Conservation (phyloP, 2,329 filamentous ascomycete genomes). For the Huntiella bhutanensis region DNA sequence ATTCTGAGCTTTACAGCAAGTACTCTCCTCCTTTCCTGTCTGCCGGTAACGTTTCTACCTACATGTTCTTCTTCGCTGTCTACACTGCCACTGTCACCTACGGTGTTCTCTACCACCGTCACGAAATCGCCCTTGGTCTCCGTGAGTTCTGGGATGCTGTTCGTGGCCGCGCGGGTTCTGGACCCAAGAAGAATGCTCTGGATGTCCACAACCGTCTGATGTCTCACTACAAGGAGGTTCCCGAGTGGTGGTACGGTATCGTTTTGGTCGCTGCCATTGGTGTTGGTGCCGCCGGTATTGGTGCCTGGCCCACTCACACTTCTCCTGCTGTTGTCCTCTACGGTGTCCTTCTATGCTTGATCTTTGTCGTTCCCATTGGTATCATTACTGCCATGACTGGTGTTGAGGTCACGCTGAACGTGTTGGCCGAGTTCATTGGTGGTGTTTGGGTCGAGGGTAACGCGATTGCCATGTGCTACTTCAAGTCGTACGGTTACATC, state of each 20-base stretch:
- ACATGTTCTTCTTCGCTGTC: slow-evolving; percentile 36
- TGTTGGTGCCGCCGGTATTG: slow-evolving; percentile 27
- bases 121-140: slow-evolving; percentile 31
- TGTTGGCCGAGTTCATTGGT: slow-evolving; percentile 34
- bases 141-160: slow-evolving; percentile 27
- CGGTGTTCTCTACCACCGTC: slow-evolving; percentile 30
- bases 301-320: slow-evolving; percentile 31
- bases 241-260: slow-evolving; percentile 35
- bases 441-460: slow-evolving; percentile 32
- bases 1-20: slow-evolving; percentile 25
- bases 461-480: slow-evolving; percentile 33
- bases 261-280: slow-evolving; percentile 25
- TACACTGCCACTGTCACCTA: slow-evolving; percentile 34
- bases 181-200: slow-evolving; percentile 17
- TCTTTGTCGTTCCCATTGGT: slow-evolving; percentile 33
- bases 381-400: slow-evolving; percentile 35
- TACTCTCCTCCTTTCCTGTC: slow-evolving; percentile 34
- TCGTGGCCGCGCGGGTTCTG: slow-evolving; percentile 16
- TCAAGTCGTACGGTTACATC: slow-evolving; percentile 33
- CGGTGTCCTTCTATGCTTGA: slow-evolving; percentile 27
- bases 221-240: slow-evolving; percentile 23
- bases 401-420: slow-evolving; percentile 31
- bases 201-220: slow-evolving; percentile 18
- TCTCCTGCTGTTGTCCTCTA: slow-evolving; percentile 32
- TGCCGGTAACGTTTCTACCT: slow-evolving; percentile 31